Evolutionary conservation across 306 rosid species (phyloP).

Genomic region (Fragaria vesca): DNA sequence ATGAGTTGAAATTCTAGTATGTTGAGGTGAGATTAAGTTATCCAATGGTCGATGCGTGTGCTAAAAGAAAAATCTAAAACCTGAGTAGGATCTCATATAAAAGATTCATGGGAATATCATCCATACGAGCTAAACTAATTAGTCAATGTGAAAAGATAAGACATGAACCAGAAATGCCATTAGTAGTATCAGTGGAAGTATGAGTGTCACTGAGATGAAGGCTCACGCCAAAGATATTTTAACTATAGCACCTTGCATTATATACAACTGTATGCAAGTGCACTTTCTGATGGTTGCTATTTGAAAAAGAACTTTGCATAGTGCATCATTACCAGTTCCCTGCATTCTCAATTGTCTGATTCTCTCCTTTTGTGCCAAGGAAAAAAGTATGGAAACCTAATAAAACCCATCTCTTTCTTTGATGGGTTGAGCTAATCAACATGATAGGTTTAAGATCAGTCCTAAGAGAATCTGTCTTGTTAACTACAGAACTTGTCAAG

Average conservation of each 20-base stretch:
- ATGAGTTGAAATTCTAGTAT: background rate
- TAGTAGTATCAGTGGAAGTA: slow-evolving; percentile 26
- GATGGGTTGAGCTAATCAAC: background rate
- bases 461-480: background rate
- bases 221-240: slow-evolving; percentile 8
- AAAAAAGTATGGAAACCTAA: background rate
- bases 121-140: background rate
- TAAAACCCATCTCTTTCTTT: background rate
- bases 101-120: background rate
- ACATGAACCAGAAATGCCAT: background rate
- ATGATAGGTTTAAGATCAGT: background rate
- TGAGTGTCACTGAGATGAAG: slow-evolving; percentile 16
- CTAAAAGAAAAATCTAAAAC: background rate
- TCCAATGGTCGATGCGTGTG: background rate
- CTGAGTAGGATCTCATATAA: slow-evolving; percentile 15
- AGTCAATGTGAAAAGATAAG: slow-evolving; percentile 10
- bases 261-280: slow-evolving; percentile 2
- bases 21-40: background rate
- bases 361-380: background rate
- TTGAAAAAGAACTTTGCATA: background rate
- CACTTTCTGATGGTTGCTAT: background rate
- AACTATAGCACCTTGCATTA: slow-evolving; percentile 2
- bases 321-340: background rate
- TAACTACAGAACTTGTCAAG: background rate
- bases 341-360: background rate